Evolutionary conservation across 169 alveolate species (phyloP), one percentile per base, ranked within the genome.

Genomic region (Plasmodium coatneyi): DNA sequence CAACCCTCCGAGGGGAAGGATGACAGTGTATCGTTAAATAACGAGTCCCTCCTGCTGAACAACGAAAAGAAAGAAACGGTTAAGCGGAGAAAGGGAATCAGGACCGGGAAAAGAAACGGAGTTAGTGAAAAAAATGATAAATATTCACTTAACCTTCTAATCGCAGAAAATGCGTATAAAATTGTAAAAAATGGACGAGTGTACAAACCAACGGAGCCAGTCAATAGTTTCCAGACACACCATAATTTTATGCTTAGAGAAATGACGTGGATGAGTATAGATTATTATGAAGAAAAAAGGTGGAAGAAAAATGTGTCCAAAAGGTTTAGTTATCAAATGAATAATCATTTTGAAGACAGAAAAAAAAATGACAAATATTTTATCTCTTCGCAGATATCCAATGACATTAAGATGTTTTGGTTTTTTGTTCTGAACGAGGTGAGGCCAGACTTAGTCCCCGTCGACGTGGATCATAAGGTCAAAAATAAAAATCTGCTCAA

Each of bases 261-360:
- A 92, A 93, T 95, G 97, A 39, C 84, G 56, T 96, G 97, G 97
- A 90, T 96, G 97, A 84, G 97, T 30, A 95, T 92, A 39, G 97
- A 96, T 80, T 96, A 76, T 82, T 95, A 95, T 80, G 97, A 96
- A 90, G 97, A 96, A 86, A 90, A 96, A 72, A 95, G 95, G 36
- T 96, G 97, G 97, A 96, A 96, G 89, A 94, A 92, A 25, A 74
- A 94, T 92, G 96, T 95, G 9, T 96, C 97, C n/a, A 82, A 83
- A 83, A 79, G 95, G 60, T 83, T 96, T 78, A 60, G 97, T 34
- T 91, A 93, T 36, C 92, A 90, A 95, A 89, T 93, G 82, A 94
- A 89, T 82, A 93, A 95, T 56, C 92, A 89, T 83, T 91, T 95
- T 81, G 91, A 80, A 22, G 95, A 91, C 81, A 80, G 76, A 39